These are phyloP conservation scores for Kentomonas sorsogonicus DNA, from an alignment of 208 protist genomes.

Conservation along the genomic window DNA sequence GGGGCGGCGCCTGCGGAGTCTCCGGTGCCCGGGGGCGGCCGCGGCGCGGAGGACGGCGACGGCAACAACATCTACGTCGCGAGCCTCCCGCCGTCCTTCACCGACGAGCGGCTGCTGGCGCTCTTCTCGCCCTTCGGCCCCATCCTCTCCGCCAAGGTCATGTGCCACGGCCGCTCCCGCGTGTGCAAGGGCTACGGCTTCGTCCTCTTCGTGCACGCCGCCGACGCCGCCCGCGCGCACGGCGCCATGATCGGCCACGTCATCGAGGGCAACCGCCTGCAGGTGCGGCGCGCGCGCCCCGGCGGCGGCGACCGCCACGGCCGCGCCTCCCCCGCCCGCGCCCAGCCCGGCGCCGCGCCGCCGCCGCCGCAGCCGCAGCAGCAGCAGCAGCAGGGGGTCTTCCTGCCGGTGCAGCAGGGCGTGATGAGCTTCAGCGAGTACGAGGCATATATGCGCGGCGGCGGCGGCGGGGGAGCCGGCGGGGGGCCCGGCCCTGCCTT, in stretches of 20 bases:
- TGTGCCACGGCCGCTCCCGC: conserved; percentile 53
- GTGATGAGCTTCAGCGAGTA: not conserved
- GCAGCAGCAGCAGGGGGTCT: not conserved
- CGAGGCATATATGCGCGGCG: not conserved
- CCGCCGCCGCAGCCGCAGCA: not conserved
- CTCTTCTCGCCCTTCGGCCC: conserved; percentile 60
- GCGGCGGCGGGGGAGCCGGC: too few relatives aligned
- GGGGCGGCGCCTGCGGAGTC: too few relatives aligned
- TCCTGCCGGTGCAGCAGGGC: not conserved
- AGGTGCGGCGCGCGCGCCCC: conserved; percentile 63
- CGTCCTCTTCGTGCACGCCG: conserved; percentile 57
- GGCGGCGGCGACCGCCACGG: conserved; percentile 30
- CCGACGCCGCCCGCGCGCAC: conserved; percentile 43
- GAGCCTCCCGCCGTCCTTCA: conserved; percentile 46
- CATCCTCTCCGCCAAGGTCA: conserved; percentile 62
- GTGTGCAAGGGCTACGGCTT: conserved; percentile 76
- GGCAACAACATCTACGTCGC: conserved; percentile 74
- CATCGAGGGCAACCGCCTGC: conserved; percentile 44
- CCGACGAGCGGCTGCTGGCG: conserved; percentile 37
- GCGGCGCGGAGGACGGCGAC: conserved; percentile 9
- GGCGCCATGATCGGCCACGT: conserved; percentile 46
- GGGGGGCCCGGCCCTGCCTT: not conserved
- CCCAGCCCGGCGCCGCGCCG: not conserved
- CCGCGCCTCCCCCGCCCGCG: too few relatives aligned
- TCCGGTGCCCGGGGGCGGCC: too few relatives aligned